These are phyloP conservation scores for Massospora cicadina DNA, from an alignment of 371 early-diverging fungal genomes.

Conservation along the genomic window DNA sequence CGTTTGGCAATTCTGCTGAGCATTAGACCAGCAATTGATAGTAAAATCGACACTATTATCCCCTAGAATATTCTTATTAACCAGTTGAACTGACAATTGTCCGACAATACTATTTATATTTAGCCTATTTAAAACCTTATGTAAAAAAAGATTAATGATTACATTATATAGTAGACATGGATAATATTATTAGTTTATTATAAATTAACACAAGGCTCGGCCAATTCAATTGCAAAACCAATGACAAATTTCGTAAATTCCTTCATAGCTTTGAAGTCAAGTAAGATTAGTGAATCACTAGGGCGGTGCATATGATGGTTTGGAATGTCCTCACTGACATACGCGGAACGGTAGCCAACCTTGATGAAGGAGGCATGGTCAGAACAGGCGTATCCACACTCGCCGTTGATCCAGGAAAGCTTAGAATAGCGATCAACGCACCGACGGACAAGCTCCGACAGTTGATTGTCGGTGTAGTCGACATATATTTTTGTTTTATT, in stretches of 20 bases:
- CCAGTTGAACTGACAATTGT: no score
- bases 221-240: slow-evolving; percentile 68
- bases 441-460: slow-evolving; percentile 40
- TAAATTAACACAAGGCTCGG: no score
- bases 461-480: slow-evolving; percentile 51
- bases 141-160: no score
- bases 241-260: slow-evolving; percentile 67
- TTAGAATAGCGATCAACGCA: slow-evolving; percentile 20
- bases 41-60: no score
- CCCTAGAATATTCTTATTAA: no score
- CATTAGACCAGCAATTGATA: no score
- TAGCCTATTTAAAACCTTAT: no score
- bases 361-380: slow-evolving; percentile 85
- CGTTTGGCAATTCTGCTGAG: no score
- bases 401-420: background rate
- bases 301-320: slow-evolving; percentile 46
- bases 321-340: slow-evolving; percentile 50
- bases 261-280: slow-evolving; percentile 64
- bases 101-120: no score
- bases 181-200: no score
- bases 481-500: slow-evolving; percentile 58
- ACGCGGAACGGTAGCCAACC: slow-evolving; percentile 60
- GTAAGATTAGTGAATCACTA: slow-evolving; percentile 41
- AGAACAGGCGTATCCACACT: slow-evolving; percentile 56
- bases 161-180: no score